Conservation (phyloP, 2,329 filamentous ascomycete genomes). For the Alternaria incomplexa region DNA sequence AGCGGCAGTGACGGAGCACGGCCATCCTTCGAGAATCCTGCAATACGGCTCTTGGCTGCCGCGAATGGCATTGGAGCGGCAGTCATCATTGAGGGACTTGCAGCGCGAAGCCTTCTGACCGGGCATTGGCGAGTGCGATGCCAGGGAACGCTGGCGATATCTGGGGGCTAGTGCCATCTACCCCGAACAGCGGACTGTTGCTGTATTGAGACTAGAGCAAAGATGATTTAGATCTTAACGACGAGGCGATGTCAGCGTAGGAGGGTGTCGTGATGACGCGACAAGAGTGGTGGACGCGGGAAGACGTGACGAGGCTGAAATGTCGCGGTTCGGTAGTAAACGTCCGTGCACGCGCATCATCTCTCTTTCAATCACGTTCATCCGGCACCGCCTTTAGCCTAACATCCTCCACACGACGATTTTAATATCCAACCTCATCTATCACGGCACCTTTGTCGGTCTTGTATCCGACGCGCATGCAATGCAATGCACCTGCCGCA, state of each 20-base stretch:
- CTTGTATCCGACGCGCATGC: constrained; percentile 20
- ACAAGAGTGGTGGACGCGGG: constrained; percentile 26
- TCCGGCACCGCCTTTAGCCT: constrained; percentile 39
- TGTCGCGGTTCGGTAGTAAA: constrained; percentile 10
- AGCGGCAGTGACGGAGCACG: constrained; percentile 21
- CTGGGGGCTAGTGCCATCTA: constrained; percentile 30
- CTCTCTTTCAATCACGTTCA: constrained; percentile 29
- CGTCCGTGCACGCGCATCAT: constrained; percentile 28
- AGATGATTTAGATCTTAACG: constrained; percentile 18
- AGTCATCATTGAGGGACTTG: constrained; percentile 18
- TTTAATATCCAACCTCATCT: constrained; percentile 40
- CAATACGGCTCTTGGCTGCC: constrained; percentile 27
- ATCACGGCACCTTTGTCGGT: constrained; percentile 26
- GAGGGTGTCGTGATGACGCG: constrained; percentile 17
- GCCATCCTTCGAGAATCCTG: constrained; percentile 36
- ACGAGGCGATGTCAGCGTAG: constrained; percentile 16
- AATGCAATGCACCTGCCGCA: constrained; percentile 23
- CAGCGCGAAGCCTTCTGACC: constrained; percentile 36
- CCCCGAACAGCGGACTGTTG: constrained; percentile 27
- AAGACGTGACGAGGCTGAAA: constrained; percentile 34
- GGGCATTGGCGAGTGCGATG: constrained; percentile 23
- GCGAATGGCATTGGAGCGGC: constrained; percentile 26
- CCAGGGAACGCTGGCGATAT: constrained; percentile 10
- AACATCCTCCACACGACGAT: constrained; percentile 29
- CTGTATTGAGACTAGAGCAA: constrained; percentile 15